These are phyloP conservation scores for Betula pendula DNA, from an alignment of 306 rosid genomes.

Conservation along the genomic window DNA sequence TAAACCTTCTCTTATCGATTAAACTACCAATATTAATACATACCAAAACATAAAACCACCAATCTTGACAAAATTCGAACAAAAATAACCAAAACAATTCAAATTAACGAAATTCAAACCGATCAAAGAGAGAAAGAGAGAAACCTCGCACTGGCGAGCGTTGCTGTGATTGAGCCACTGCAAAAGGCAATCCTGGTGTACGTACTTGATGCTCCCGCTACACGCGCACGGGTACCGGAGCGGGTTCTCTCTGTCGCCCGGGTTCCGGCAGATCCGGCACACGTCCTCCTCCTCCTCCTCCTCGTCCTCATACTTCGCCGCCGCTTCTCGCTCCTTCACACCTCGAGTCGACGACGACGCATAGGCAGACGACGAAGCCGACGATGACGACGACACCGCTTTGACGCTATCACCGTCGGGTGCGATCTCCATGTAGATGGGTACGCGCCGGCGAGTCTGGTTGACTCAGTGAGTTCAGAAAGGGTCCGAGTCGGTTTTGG, in stretches of 20 bases:
- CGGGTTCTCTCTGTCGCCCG: constrained; percentile 87
- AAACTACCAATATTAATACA: neutral
- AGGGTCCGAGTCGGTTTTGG: constrained; percentile 28
- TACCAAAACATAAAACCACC: no score
- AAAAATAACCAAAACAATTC: constrained; percentile 13
- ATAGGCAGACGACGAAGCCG: constrained; percentile 35
- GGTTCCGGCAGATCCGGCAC: constrained; percentile 95
- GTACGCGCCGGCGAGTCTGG: constrained; percentile 37
- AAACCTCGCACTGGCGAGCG: constrained; percentile 99
- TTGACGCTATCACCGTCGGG: constrained; percentile 52
- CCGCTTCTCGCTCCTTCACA: constrained; percentile 39
- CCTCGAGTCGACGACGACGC: constrained; percentile 45
- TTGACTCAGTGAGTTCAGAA: constrained; percentile 29
- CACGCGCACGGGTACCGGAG: constrained; percentile 96
- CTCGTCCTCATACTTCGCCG: constrained; percentile 65
- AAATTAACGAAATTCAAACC: neutral
- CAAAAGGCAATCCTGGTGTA: constrained; percentile 96
- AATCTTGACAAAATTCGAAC: neutral
- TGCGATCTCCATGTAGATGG: constrained; percentile 70
- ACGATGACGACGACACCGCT: constrained; percentile 32
- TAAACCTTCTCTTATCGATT: neutral
- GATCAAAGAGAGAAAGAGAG: constrained; percentile 8
- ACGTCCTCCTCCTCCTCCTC: constrained; percentile 96
- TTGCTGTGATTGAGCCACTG: constrained; percentile 99
- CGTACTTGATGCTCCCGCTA: constrained; percentile 96